Conservation (phyloP, 1,284 basidiomycete species). For the Ganoderma sinense region DNA sequence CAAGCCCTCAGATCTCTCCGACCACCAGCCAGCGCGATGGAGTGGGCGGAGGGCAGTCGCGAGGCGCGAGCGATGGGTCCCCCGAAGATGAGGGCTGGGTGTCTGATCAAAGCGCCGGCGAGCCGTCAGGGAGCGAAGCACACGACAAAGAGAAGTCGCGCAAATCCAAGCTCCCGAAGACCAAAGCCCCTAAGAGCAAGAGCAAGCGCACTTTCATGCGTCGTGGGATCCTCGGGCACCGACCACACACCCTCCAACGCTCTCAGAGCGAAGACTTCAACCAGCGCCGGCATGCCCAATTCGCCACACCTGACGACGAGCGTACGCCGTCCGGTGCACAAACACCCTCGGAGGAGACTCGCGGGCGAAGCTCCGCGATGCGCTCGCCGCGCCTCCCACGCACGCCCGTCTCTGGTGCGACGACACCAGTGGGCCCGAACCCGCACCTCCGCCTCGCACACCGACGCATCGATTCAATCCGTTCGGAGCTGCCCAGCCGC, state of each 20-base stretch:
- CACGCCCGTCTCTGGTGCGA: conserved; percentile 21
- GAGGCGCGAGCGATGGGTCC: conserved; percentile 47
- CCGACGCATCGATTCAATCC: conserved; percentile 44
- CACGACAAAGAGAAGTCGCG: conserved; percentile 5
- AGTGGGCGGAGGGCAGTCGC: conserved; percentile 5
- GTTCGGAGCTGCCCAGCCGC: conserved; percentile 40
- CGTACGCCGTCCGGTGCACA: conserved; percentile 22
- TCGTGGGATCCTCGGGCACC: conserved; percentile 32
- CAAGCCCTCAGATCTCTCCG: conserved; percentile 15
- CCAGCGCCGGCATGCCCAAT: not conserved
- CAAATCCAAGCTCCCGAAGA: conserved; percentile 30
- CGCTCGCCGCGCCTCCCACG: conserved; percentile 18
- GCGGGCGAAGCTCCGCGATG: conserved; percentile 27
- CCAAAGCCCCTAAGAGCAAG: conserved; percentile 31
- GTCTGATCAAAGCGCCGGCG: conserved; percentile 46
- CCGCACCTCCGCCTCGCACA: conserved; percentile 24
- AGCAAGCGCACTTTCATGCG: conserved; percentile 36
- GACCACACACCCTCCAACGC: conserved; percentile 23
- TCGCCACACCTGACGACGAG: conserved; percentile 5
- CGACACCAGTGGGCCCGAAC: conserved; percentile 25
- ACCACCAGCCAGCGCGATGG: conserved; percentile 8
- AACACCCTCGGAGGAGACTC: conserved; percentile 25
- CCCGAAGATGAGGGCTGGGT: conserved; percentile 45
- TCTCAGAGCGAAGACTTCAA: conserved; percentile 31
- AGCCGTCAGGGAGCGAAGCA: conserved; percentile 20